phyloP scores from a whole-genome alignment of 306 rosid species.

The Citrullus amarus region DNA sequence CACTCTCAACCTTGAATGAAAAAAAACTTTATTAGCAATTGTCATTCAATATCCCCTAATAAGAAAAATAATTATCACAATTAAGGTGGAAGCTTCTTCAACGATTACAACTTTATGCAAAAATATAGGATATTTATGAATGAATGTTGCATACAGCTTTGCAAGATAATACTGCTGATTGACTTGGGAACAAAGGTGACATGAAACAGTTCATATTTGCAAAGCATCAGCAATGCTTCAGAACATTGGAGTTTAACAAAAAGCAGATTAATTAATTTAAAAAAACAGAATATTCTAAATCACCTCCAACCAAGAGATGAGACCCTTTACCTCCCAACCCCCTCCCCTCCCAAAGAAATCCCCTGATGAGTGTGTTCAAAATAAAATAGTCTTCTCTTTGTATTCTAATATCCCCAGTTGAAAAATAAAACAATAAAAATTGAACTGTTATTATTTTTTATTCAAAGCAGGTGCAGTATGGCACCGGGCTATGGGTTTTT shows the following conservation, averaged over 20 bases:
- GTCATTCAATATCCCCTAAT: neutral
- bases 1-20: constrained; percentile 49
- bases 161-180: neutral
- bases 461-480: too few species aligned
- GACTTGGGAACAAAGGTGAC: neutral
- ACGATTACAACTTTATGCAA: neutral
- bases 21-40: neutral
- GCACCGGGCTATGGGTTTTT: too few species aligned
- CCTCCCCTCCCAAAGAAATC: too few species aligned
- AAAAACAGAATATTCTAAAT: too few species aligned
- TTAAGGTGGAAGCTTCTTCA: neutral
- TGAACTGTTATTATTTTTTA: neutral
- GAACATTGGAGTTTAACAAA: neutral
- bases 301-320: too few species aligned
- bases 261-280: too few species aligned
- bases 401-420: neutral
- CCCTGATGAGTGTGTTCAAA: neutral
- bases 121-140: neutral
- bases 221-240: neutral
- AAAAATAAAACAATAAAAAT: too few species aligned
- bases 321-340: too few species aligned
- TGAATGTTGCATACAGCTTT: neutral
- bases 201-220: neutral
- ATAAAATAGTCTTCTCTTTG: neutral
- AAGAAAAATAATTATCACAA: neutral